Evolutionary conservation across 2,329 filamentous ascomycete species (phyloP), one percentile per base, ranked within the genome.

Genomic region (Ophiostoma angusticollis): DNA sequence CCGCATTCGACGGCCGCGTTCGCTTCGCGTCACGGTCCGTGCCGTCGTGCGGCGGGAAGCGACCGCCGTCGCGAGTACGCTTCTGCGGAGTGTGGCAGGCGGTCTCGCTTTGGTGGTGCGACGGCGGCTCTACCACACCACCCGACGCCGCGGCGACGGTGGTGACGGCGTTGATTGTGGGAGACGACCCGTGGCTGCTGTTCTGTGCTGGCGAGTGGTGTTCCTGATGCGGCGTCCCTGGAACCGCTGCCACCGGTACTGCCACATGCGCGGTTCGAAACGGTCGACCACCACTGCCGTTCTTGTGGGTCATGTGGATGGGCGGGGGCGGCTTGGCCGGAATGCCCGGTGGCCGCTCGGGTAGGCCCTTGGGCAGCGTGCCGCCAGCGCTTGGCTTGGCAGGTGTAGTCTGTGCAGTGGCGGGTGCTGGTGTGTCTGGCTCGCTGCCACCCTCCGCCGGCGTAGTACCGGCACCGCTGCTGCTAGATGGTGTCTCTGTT

Each of bases 321-420:
- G 46, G 46, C 3, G 44, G 42, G 2, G 46, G 46, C 9, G 46
- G 46, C 27, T 45, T 45, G 7, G 43, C 34, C 3, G 46, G 46
- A 3, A 46, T 36, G 18, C 44, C 36, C 0, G 34, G 41, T 3
- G 41, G 41, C 11, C 29, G 9, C 8, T 35, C 23, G 8, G 35
- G 38, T 9, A 24, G 14, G 2, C 22, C 5, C 19, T 13, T 24
- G 19, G 18, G 11, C 12, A 14, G 13, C 14, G 30, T 23, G 12
- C 21, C 27, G 19, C 34, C n/a, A n/a, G n/a, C n/a, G n/a, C n/a
- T 38, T 2, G 29, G 18, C 18, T 22, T 40, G 25, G 9, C 23
- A 9, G 18, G 8, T 3, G 16, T 36, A 12, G 23, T 24, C 6
- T 21, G 16, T n/a, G 1, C 13, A 14, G 14, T 25, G 3, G 3